Base-by-base conservation (phyloP, 148 eudicot species). In the Oxyria digyna region DNA sequence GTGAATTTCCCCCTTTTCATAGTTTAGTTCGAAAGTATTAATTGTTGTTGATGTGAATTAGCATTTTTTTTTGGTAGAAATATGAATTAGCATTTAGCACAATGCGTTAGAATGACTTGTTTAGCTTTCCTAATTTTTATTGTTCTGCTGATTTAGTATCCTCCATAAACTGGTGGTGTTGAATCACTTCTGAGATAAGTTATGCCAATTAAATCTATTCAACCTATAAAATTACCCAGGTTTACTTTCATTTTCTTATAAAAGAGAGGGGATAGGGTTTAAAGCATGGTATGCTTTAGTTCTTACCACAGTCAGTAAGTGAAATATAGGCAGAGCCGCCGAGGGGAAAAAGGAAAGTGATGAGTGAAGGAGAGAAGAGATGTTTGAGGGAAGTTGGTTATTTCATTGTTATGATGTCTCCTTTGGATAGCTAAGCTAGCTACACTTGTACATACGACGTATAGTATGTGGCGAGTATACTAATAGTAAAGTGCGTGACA, bases 1-100 rank as follows among this genome's bases (percentile, higher is more conserved):
- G 96, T 87, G 42, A 57, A 42, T 70, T 52, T 45, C 54, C 68
- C 67, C 14, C 32, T 24, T 29, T 42, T 23, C 41, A 14, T 71
- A 17, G 46, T 55, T 33, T 20, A 0, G 12, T 24, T 70, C 31
- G 59, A 46, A n/a, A n/a, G n/a, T n/a, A n/a, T n/a, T n/a, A n/a
- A 31, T 49, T 15, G 20, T 32, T 27, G 24, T 29, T 59, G 38
- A 29, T 67, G n/a, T 21, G 26, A 29, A 49, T 8, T 32, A 32
- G 18, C 29, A 33, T n/a, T n/a, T n/a, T n/a, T n/a, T n/a, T n/a
- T n/a, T n/a, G n/a, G n/a, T n/a, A n/a, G n/a, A n/a, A n/a, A n/a
- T n/a, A n/a, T n/a, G n/a, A n/a, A n/a, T n/a, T n/a, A n/a, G n/a
- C n/a, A n/a, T n/a, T n/a, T n/a, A 32, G 18, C 29, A 37, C 20